Evolutionary conservation across 129 eudicot species (phyloP), one percentile per base, ranked within the genome.

Genomic region (Pulicaria dysenterica): DNA sequence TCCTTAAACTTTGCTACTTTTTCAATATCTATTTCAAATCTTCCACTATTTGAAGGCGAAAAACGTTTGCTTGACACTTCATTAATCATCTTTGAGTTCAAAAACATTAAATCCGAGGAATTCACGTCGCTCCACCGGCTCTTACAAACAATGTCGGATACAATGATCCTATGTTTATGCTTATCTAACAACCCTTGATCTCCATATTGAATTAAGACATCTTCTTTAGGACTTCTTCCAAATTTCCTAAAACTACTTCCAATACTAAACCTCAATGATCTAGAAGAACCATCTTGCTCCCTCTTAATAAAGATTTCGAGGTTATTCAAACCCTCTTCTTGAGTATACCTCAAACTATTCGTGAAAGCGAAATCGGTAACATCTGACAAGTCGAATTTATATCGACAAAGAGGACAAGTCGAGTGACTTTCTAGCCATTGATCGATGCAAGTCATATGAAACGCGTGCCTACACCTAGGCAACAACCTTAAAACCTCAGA

Each of bases 111-210:
- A 47, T 86, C 91, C 1, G 88, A 83, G 12, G 88, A 70, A 46
- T 81, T 86, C 36, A 83, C 86, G 53, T 86, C 86, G 15, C 91
- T 86, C 91, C 91, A 86, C 7, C 91, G 74, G 34, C 86, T 81
- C 73, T 81, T 86, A 66, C 67, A 57, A 63, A 86, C 81, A 12
- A 83, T 80, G 49, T 81, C 88, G 6, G 91, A 81, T 7, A 81
- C 83, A 17, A 86, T 64, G 24, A 86, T 86, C 80, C 69, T 81
- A 72, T 86, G 91, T 74, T 79, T 86, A 56, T 81, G 66, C 76
- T 79, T 86, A 31, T 86, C 84, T 39, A 87, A 64, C 48, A 74
- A 57, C 49, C 72, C 54, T 14, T 58, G 61, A 36, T 81, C 84
- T 0, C 54, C 76, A 16, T 80, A 77, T 64, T 83, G 87, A 49